phyloP scores from a whole-genome alignment of 2,329 filamentous ascomycete species.

The Colletotrichum sp. region DNA sequence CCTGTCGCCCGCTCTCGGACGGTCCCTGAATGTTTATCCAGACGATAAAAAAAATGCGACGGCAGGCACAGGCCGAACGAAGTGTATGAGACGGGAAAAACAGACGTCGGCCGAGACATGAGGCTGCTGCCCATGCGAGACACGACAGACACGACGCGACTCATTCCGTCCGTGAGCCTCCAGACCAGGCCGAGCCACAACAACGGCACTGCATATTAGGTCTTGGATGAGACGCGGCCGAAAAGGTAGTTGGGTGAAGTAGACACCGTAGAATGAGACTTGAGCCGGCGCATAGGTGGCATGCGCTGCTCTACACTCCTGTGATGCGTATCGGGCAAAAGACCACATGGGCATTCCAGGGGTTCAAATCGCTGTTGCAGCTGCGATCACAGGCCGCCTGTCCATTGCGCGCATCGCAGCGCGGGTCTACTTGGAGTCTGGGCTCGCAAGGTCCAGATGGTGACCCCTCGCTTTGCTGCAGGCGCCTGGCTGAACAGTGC shows the following conservation, averaged over 20 bases:
- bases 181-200: constrained; percentile 1
- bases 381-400: background rate
- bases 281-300: background rate
- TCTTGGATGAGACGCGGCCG: background rate
- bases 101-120: constrained; percentile 3
- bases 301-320: background rate
- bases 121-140: background rate
- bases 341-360: constrained; percentile 13
- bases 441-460: background rate
- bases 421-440: background rate
- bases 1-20: background rate
- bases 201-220: constrained; percentile 13
- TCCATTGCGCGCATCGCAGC: background rate
- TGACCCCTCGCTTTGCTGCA: background rate
- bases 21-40: background rate
- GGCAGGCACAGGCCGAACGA: background rate
- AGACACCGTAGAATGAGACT: background rate
- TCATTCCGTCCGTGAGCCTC: background rate
- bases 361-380: background rate
- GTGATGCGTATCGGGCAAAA: constrained; percentile 2
- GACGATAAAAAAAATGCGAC: background rate
- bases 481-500: background rate
- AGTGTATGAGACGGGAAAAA: background rate
- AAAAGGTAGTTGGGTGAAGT: background rate
- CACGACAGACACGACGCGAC: constrained; percentile 11